Base-by-base conservation (phyloP, 441 rosid genomes). In the Populus hybrid region DNA sequence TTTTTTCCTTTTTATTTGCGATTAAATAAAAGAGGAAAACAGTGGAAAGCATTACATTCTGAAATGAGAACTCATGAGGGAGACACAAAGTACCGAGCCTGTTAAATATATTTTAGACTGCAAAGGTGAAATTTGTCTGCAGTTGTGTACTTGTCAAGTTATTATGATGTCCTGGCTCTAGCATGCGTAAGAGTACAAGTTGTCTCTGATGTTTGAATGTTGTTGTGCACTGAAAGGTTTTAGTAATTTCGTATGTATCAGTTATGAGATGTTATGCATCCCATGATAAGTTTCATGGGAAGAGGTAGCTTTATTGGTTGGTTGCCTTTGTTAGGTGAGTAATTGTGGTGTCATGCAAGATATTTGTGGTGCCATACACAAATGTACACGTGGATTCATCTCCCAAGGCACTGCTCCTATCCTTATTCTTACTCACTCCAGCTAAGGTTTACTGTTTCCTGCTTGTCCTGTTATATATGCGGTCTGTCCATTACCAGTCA, bases 331-430 rank as follows among this genome's bases (percentile, higher is more conserved):
- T 75, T 82, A 82, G 91, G 86, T 84, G 89, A 87, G 93, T 87
- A 87, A 90, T 87, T 86, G 82, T 86, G 84, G 88, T 92, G 89
- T 84, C 91, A 82, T 88, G 87, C 92, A 88, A 91, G 91, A 86
- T 82, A 84, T 69, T 78, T 86, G 77, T 82, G 82, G 76, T 75
- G 80, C 78, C 77, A 29, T 79, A 78, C 84, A 81, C 81, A 66
- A 82, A 68, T 85, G 81, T 85, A 79, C 83, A 81, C 82, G 85
- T 83, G 89, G 90, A 82, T 84, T 83, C 84, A 80, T 83, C 91
- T 84, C 86, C 86, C 88, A 81, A 81, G 92, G 86, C 79, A 86
- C 83, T 84, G 82, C 85, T 81, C 82, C 86, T 87, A 81, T 82
- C 76, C 85, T 80, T 79, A 74, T 77, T 89, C 86, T 88, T 87